These are phyloP conservation scores for Fagus sylvatica DNA, from an alignment of 306 rosid species.

Conservation along the genomic window DNA sequence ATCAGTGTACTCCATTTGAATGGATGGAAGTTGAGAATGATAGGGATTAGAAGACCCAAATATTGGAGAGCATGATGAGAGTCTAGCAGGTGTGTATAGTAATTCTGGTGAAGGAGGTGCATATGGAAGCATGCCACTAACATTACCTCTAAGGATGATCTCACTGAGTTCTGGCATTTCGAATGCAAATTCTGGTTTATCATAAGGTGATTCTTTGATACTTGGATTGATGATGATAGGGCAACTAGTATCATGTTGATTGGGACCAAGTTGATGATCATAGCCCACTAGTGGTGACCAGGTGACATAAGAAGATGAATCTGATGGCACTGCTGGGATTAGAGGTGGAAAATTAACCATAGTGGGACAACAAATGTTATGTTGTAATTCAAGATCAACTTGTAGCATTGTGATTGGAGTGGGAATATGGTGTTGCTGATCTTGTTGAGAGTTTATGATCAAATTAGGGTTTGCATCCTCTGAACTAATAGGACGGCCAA, in stretches of 20 bases:
- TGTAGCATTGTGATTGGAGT: too few relatives aligned
- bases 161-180: conserved; percentile 49
- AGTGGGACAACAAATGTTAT: too few relatives aligned
- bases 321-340: conserved; percentile 32
- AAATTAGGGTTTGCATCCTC: too few relatives aligned
- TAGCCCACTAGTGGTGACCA: conserved; percentile 39
- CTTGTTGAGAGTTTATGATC: too few relatives aligned
- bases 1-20: conserved; percentile 54
- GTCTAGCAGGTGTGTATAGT: conserved; percentile 36
- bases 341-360: too few relatives aligned
- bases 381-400: too few relatives aligned
- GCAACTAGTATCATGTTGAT: conserved; percentile 13
- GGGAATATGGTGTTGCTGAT: too few relatives aligned
- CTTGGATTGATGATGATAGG: conserved; percentile 41
- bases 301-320: conserved; percentile 31
- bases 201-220: conserved; percentile 26
- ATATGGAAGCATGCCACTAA: conserved; percentile 29
- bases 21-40: conserved; percentile 32
- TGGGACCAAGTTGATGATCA: conserved; percentile 34
- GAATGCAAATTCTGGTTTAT: conserved; percentile 16
- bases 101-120: conserved; percentile 43
- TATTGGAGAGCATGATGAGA: conserved; percentile 23
- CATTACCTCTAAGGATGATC: conserved; percentile 31
- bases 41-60: conserved; percentile 16
- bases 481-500: too few relatives aligned